Evolutionary conservation across 179 eudicot species (phyloP), one percentile per base, ranked within the genome.

Genomic region (Carnegiea gigantea): DNA sequence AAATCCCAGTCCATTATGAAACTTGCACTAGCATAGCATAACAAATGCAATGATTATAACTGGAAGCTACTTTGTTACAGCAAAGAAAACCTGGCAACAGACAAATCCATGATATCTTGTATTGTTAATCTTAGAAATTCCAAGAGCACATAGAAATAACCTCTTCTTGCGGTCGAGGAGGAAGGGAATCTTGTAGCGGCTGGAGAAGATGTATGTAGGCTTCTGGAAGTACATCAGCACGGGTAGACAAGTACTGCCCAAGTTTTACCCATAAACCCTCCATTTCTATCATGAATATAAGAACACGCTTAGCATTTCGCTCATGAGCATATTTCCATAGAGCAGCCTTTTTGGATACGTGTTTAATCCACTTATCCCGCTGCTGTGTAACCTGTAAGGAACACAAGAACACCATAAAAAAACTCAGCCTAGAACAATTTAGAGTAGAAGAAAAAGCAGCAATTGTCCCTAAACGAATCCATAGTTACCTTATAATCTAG

Each of bases 221-320:
- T 72, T 89, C 89, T 21, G 99, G 99, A 80, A 96, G 97, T 84
- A 96, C 99, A 92, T 96, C 99, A 83, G 98, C 99, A 81, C 99
- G 99, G 46, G 99, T 94, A 44, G 99, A 96, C 84, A 96, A 86
- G 83, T 96, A 96, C 78, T 94, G 98, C 80, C 98, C 98, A 59
- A 94, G 87, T 86, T 94, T 96, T 77, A 94, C 97, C 99, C 97
- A 94, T 84, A 96, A 85, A 76, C 98, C 98, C 86, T 92, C 98
- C 88, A 96, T 84, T 87, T 93, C 93, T 82, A 92, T 83, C 85
- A 94, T 90, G 78, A 88, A 83, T 51, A 82, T 87, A 65, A 92
- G 93, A 36, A 93, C 88, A 83, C 98, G 97, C 84, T 85, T 92
- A 76, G 99, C 99, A 88, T 96, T 94, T 78, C 98, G 98, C 84